Evolutionary conservation across 23 red algal genomes (phyloP), one percentile per base, ranked within the genome.

Genomic region (Gracilaria caudata): DNA sequence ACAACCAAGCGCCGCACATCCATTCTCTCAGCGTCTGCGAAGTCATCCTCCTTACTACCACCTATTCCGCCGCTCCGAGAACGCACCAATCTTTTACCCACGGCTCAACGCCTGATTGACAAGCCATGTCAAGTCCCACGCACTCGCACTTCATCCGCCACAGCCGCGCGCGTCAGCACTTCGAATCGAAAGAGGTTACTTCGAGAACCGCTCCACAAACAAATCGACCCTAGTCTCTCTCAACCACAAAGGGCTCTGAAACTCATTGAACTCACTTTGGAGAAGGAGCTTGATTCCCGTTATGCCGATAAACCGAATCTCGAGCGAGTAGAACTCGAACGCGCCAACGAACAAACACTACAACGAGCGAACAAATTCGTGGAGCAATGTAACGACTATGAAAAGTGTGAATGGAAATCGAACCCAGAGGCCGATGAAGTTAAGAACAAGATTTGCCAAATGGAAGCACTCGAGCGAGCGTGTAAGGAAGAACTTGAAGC

Each of bases 181-280:
- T 35, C 30, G 7, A 35, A 1, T 7, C 9, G 14, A 30, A 37
- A 35, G 61, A 66, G 61, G 30, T 1, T 36, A 14, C 61, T 26
- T 16, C 61, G 61, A 66, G 61, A 66, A 66, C 61, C 61, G 32
- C 70, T 75, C 4, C 70, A 75, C 70, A 75, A 24, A 21, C 70
- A 75, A 9, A 75, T 75, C 43, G 39, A 75, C 43, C 7, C 13
- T 8, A 46, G 7, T 16, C 38, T 75, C 3, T 29, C 70, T n/a
- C 37, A 46, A 9, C 39, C 70, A 14, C 39, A 75, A 8, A 75
- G 43, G 49, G 43, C 43, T 9, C 3, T 26, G 21, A 47, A 47
- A 19, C 43, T 75, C 70, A n/a, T 75, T 38, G 39, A 75, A 46
- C 4, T 75, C 24, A 21, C 70, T 0, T 8, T 75, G 3, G 26